A percentile compares a stretch with the other conserved stretches of the same genome.
These are phyloP conservation scores for Citrullus amarus DNA, from an alignment of 306 rosid species.

Conservation along the genomic window DNA sequence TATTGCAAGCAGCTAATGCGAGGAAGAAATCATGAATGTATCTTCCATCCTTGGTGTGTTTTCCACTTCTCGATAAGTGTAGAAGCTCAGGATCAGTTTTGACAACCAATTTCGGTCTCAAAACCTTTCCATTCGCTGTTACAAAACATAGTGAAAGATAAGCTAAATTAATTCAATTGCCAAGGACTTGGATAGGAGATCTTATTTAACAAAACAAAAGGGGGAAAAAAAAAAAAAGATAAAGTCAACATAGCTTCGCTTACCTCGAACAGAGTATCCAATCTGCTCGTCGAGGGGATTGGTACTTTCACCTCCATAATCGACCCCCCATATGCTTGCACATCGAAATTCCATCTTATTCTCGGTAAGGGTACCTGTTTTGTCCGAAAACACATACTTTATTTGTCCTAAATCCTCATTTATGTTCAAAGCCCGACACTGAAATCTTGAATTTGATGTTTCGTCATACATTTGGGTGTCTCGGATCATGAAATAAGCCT, in stretches of 20 bases:
- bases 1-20: constrained; percentile 91
- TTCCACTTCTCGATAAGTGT: constrained; percentile 33
- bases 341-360: constrained; percentile 95
- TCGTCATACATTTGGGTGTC: constrained; percentile 71
- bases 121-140: constrained; percentile 49
- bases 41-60: constrained; percentile 29
- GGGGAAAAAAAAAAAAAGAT: not conserved
- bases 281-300: constrained; percentile 27
- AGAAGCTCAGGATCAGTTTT: constrained; percentile 54
- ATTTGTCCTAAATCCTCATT: constrained; percentile 97
- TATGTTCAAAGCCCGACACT: constrained; percentile 90
- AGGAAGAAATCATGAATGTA: constrained; percentile 65
- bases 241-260: not conserved
- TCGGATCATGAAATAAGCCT: constrained; percentile 81
- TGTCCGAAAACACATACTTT: constrained; percentile 83
- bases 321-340: constrained; percentile 77
- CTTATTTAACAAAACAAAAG: not conserved
- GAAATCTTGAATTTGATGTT: constrained; percentile 64
- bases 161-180: not conserved
- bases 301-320: constrained; percentile 35
- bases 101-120: constrained; percentile 77
- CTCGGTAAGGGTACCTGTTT: constrained; percentile 95
- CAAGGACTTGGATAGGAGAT: not conserved
- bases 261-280: constrained; percentile 52
- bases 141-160: not conserved